Base-by-base conservation (phyloP, 1,139 yeast species). In the Kodamaea arcana region DNA sequence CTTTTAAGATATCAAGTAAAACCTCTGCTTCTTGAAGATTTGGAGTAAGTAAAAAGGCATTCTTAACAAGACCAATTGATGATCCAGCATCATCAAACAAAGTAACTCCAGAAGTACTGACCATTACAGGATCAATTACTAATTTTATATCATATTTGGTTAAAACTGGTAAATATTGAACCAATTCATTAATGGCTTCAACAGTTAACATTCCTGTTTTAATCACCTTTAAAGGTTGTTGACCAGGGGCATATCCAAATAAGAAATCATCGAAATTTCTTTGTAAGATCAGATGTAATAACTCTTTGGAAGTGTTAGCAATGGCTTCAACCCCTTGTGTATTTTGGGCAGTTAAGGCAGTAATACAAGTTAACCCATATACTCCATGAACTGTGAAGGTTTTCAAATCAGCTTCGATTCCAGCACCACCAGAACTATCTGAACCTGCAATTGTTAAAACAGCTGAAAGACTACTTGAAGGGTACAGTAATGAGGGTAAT, bases 381-480 rank as follows among this genome's bases (percentile, higher is more conserved):
- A 87, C 88, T 15, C 76, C 73, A 51, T 85, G 90, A 3, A 83
- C 86, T 3, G 85, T 70, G 40, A 88, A 75, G 0, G 96, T 83
- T 58, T 88, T 88, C 34, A 88, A 56, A 55, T 88, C 97, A 0
- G 97, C 97, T 52, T 88, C 97, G 38, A 88, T 80, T 10, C 97
- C 97, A 1, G 97, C 97, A 4, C 97, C 97, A 2, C 97, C 97
- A 3, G 95, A 83, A 32, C 83, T 77, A 54, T 88, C 97, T 0
- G 94, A 83, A 0, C 96, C 95, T 10, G 90, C 90, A 31, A 83
- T 69, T 0, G 87, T 78, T 43, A 82, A 54, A 4, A 81, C 86
- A 2, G 64, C 69, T 0, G 69, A 69, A 8, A 33, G 26, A 11
- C 15, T 21, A 23, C 14, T 13, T 25, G 15, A 25, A 6, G 12